Conservation (phyloP, 768 basidiomycete genomes). For the Saitozyma sp. region DNA sequence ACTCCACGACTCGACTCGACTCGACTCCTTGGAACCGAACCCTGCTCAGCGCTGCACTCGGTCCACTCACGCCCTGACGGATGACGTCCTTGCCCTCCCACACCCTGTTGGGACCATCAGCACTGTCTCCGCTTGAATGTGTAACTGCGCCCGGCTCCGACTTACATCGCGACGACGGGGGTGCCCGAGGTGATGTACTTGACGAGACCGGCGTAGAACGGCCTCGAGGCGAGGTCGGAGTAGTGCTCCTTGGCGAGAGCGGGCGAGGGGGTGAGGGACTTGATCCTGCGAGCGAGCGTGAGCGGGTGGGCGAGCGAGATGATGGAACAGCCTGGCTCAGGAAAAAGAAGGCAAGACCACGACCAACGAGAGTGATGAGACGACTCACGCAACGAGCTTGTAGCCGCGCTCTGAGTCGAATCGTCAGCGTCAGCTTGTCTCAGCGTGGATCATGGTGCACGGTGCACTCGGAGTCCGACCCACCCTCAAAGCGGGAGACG, state of each 20-base stretch:
- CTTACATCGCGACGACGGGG: conserved; percentile 48
- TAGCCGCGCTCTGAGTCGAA: conserved; percentile 35
- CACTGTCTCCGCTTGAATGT: background rate
- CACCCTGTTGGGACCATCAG: conserved; percentile 25
- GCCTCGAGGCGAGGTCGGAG: conserved; percentile 20
- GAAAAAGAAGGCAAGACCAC: background rate
- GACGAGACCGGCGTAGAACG: conserved; percentile 44
- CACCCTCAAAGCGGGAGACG: conserved; percentile 44
- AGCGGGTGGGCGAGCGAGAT: background rate
- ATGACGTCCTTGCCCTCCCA: conserved; percentile 50
- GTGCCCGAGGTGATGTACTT: conserved; percentile 50
- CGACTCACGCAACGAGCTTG: conserved; percentile 44
- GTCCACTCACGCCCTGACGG: conserved; percentile 40
- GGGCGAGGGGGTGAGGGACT: conserved; percentile 35
- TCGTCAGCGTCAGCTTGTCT: conserved; percentile 1
- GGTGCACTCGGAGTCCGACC: background rate
- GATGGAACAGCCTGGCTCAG: background rate
- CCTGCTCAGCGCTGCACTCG: too few species aligned
- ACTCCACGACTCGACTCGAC: background rate
- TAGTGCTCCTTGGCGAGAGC: conserved; percentile 32
- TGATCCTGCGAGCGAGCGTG: conserved; percentile 23
- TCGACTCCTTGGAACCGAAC: too few species aligned
- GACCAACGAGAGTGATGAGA: background rate
- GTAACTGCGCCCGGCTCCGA: background rate
- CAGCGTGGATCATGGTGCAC: background rate